Evolutionary conservation across 2,329 filamentous ascomycete species (phyloP), one percentile per base, ranked within the genome.

Genomic region (Acephala macrosclerotiorum): DNA sequence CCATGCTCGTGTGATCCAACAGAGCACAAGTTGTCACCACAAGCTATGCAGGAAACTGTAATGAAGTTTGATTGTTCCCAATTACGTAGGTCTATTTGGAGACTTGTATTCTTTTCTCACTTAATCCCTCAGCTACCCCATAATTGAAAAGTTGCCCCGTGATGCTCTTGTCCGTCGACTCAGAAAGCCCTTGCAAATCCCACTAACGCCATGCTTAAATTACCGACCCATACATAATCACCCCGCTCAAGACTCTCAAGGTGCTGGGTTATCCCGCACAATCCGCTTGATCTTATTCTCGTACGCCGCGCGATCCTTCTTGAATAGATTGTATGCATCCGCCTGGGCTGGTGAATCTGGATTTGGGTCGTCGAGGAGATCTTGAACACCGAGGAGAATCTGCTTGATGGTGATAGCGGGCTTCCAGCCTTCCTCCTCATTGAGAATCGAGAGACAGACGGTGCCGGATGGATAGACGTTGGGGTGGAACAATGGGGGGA

Each of bases 391-490:
- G 1, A 98, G 86, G 6, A 98, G 87, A 70, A 99, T 98, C 80
- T 98, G 94, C 81, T 97, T 98, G 78, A 99, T 93, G 0, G 96
- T 99, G 75, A 99, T 99, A 7, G 96, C 95, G 0, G 96, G 96
- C 79, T 97, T 96, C 96, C 96, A 99, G 7, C 92, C 94, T 78
- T 99, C 96, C 75, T 99, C 96, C 79, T 99, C 96, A 81, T 98
- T 99, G 71, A 99, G 82, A 72, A 99, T 99, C 33, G 93, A 97
- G 25, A 99, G 86, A 77, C 96, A 99, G 68, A 99, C 96, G 57
- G 96, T 99, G 72, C 96, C 96, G 0, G 95, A 98, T 0, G 96
- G 96, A 78, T 99, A 99, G 72, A 99, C 96, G 79, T 99, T 99
- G 0, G 96, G 96, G 77, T 99, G 96, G 83, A 99, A 99, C 47